Conservation (phyloP, 768 basidiomycete genomes). For the Pleurotus pulmonarius region DNA sequence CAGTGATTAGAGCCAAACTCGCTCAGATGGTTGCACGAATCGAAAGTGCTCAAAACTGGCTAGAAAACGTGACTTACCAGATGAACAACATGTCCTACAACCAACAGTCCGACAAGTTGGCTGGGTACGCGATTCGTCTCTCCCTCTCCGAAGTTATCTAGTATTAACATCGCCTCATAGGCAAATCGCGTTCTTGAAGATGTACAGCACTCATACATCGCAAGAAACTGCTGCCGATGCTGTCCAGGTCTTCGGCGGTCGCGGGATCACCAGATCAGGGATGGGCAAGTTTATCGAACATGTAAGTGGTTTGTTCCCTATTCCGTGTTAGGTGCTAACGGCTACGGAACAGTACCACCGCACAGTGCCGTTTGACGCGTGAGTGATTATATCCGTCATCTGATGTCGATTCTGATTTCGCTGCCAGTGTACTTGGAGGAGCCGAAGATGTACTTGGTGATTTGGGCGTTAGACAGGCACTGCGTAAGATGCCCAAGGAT, state of each 20-base stretch:
- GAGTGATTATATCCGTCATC: slow-evolving; percentile 11
- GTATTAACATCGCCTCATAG: slow-evolving; percentile 14
- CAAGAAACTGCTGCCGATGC: slow-evolving; percentile 83
- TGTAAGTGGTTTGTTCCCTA: slow-evolving; percentile 10
- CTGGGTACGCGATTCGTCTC: slow-evolving; percentile 44
- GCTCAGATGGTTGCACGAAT: slow-evolving; percentile 78
- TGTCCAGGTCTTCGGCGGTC: slow-evolving; percentile 67
- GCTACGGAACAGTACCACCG: slow-evolving; percentile 17
- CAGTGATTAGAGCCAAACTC: slow-evolving; percentile 75
- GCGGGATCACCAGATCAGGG: slow-evolving; percentile 78
- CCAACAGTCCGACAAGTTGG: slow-evolving; percentile 68
- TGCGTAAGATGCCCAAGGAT: slow-evolving; percentile 51
- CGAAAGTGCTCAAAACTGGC: slow-evolving; percentile 70
- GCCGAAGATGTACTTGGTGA: slow-evolving; percentile 57
- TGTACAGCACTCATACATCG: slow-evolving; percentile 68
- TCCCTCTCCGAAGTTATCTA: not conserved
- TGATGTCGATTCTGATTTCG: not conserved
- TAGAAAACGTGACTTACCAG: slow-evolving; percentile 84
- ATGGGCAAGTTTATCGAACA: slow-evolving; percentile 41
- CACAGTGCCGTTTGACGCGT: slow-evolving; percentile 21
- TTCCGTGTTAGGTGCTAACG: not conserved
- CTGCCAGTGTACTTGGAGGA: slow-evolving; percentile 20
- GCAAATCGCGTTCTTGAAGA: slow-evolving; percentile 80
- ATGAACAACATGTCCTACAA: slow-evolving; percentile 85
- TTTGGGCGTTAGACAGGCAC: slow-evolving; percentile 56